phyloP scores from a whole-genome alignment of 2,329 filamentous ascomycete species.

The Xylaria sp. region DNA sequence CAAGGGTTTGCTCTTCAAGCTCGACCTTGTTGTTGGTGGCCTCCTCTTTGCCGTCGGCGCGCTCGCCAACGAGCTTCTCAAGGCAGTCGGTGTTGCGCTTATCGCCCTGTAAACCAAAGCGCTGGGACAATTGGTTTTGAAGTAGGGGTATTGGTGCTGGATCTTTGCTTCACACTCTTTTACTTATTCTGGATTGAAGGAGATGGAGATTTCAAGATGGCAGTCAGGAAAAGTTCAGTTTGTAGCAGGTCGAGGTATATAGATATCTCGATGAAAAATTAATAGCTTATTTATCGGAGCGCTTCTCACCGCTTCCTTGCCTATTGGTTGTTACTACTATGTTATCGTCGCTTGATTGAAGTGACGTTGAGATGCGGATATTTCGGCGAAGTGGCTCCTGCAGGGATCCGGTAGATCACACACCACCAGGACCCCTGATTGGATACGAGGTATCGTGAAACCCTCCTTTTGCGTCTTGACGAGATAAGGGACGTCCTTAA shows the following conservation, averaged over 20 bases:
- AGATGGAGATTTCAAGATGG: slow-evolving; percentile 1
- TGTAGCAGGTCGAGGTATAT: slow-evolving; percentile 14
- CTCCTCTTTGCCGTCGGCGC: slow-evolving; percentile 40
- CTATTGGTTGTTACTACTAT: neutral
- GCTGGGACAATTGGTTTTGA: neutral
- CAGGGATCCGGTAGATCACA: slow-evolving; percentile 42
- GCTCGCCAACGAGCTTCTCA: slow-evolving; percentile 42
- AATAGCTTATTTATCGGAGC: neutral
- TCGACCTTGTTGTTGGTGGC: slow-evolving; percentile 42
- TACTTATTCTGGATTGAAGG: neutral
- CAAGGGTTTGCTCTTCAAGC: slow-evolving; percentile 39
- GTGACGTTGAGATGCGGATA: slow-evolving; percentile 18
- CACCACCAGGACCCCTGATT: slow-evolving; percentile 33
- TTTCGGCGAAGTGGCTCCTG: slow-evolving; percentile 22
- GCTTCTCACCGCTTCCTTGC: neutral
- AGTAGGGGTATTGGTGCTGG: neutral
- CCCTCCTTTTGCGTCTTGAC: slow-evolving; percentile 19
- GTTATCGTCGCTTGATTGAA: slow-evolving; percentile 1
- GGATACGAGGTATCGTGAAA: slow-evolving; percentile 41
- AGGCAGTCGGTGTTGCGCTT: slow-evolving; percentile 43
- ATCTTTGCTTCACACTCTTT: slow-evolving; percentile 5
- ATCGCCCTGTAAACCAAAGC: slow-evolving; percentile 23
- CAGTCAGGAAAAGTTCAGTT: slow-evolving; percentile 13
- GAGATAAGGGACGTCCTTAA: neutral
- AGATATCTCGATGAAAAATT: slow-evolving; percentile 4